phyloP scores from a whole-genome alignment of 2,329 filamentous ascomycete species.

The Teratosphaeriaceae sp. region DNA sequence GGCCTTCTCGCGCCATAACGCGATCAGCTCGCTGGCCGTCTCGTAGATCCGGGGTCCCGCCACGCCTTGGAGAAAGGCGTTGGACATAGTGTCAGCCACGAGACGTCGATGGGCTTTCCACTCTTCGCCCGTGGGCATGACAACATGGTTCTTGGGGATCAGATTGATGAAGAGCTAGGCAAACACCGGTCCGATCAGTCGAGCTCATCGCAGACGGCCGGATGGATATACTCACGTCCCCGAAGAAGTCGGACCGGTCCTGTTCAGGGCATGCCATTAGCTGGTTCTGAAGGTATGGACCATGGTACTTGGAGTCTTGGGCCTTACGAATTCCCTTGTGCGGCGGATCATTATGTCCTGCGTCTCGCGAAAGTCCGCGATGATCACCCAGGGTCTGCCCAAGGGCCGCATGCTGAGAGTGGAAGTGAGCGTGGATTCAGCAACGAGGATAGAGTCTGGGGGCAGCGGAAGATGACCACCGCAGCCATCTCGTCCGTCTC shows the following conservation, averaged over 20 bases:
- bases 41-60: slow-evolving; percentile 24
- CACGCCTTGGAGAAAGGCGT: slow-evolving; percentile 23
- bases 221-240: slow-evolving; percentile 9
- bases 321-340: slow-evolving; percentile 35
- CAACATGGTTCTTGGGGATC: slow-evolving; percentile 20
- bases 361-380: slow-evolving; percentile 38
- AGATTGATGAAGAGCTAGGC: slow-evolving; percentile 13
- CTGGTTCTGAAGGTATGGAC: too few species aligned
- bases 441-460: too few species aligned
- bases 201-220: too few species aligned
- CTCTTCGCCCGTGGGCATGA: slow-evolving; percentile 19
- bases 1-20: slow-evolving; percentile 28
- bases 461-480: too few species aligned
- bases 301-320: too few species aligned
- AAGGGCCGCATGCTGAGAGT: slow-evolving; percentile 40
- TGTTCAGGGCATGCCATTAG: not conserved
- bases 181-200: too few species aligned
- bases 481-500: too few species aligned
- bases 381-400: slow-evolving; percentile 33
- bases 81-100: slow-evolving; percentile 24
- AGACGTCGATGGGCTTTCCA: slow-evolving; percentile 23
- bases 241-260: slow-evolving; percentile 32
- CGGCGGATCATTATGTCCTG: slow-evolving; percentile 42
- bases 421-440: too few species aligned
- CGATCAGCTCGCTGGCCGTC: slow-evolving; percentile 18